Evolutionary conservation across 2,329 filamentous ascomycete species (phyloP).

Genomic region (Lasiodiplodia theobromae): DNA sequence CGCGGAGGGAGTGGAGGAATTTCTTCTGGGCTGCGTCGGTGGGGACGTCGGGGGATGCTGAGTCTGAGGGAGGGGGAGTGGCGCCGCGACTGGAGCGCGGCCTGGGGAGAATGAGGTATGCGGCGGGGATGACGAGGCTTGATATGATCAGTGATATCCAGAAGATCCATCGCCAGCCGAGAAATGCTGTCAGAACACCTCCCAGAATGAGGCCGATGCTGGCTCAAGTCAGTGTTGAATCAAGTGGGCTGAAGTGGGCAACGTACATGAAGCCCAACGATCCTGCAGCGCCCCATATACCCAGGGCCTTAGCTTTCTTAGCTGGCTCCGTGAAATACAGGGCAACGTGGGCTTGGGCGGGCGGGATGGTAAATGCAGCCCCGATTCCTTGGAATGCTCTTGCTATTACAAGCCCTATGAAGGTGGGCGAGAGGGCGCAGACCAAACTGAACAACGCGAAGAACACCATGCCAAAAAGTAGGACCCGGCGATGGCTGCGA

Average conservation of each 20-base stretch:
- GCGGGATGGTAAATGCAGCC: slow-evolving; percentile 29
- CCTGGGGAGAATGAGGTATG: slow-evolving; percentile 25
- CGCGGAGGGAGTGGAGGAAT: slow-evolving; percentile 14
- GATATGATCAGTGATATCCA: slow-evolving; percentile 30
- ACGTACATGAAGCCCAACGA: slow-evolving; percentile 29
- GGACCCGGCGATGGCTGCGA: slow-evolving; percentile 21
- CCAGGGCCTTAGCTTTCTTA: slow-evolving; percentile 26
- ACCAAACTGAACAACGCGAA: slow-evolving; percentile 29
- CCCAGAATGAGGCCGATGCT: slow-evolving; percentile 30
- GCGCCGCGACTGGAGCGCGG: background rate
- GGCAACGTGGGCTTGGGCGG: slow-evolving; percentile 28
- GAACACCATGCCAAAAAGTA: slow-evolving; percentile 26
- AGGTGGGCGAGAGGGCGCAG: slow-evolving; percentile 25
- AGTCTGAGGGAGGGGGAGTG: background rate
- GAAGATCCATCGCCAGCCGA: slow-evolving; percentile 30
- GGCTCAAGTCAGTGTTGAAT: background rate
- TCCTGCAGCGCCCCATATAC: slow-evolving; percentile 26
- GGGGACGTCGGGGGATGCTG: background rate
- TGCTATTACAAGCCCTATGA: slow-evolving; percentile 27
- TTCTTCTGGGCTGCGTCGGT: background rate
- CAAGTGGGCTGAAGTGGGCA: too few relatives aligned
- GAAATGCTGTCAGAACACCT: slow-evolving; percentile 27
- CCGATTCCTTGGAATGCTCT: slow-evolving; percentile 30
- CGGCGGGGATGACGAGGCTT: slow-evolving; percentile 20
- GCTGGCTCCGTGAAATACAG: slow-evolving; percentile 26